A percentile compares a stretch with the other conserved stretches of the same genome.
These are phyloP conservation scores for Diplodia sapinea DNA, from an alignment of 2,329 filamentous ascomycete genomes.

Conservation along the genomic window DNA sequence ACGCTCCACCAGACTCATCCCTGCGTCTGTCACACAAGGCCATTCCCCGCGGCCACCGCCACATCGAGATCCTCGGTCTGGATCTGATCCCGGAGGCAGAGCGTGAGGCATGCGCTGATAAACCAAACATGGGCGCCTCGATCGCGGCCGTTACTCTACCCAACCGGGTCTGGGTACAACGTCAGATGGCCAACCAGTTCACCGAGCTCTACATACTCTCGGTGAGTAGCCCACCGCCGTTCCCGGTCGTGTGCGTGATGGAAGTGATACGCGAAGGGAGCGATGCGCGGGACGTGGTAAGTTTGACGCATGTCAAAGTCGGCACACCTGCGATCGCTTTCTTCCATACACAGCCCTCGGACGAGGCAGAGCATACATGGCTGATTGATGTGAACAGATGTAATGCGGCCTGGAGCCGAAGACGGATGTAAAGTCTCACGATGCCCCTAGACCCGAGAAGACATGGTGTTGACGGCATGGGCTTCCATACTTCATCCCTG, in stretches of 20 bases:
- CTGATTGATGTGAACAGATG: not conserved
- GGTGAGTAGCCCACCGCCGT: not conserved
- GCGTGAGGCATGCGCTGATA: constrained; percentile 1
- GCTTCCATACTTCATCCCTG: not conserved
- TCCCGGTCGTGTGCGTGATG: not conserved
- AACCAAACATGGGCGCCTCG: constrained; percentile 11
- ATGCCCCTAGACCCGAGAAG: too few relatives aligned
- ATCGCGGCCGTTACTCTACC: constrained; percentile 12
- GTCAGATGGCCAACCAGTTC: constrained; percentile 10
- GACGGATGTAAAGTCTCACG: not conserved
- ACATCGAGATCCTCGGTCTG: not conserved
- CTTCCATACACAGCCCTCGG: not conserved
- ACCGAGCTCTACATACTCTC: constrained; percentile 15
- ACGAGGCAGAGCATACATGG: not conserved
- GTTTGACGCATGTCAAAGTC: not conserved
- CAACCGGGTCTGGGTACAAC: constrained; percentile 21
- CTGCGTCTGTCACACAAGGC: constrained; percentile 8
- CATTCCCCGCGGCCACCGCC: constrained; percentile 7
- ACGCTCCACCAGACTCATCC: not conserved
- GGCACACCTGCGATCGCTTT: too few relatives aligned
- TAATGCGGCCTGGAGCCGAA: not conserved
- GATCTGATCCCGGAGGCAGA: constrained; percentile 10
- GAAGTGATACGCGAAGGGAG: too few relatives aligned
- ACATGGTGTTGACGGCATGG: too few relatives aligned
- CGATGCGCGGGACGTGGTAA: not conserved